Evolutionary conservation across 1,139 yeast genomes (phyloP).

Genomic region (Blastobotrys serpentis): DNA sequence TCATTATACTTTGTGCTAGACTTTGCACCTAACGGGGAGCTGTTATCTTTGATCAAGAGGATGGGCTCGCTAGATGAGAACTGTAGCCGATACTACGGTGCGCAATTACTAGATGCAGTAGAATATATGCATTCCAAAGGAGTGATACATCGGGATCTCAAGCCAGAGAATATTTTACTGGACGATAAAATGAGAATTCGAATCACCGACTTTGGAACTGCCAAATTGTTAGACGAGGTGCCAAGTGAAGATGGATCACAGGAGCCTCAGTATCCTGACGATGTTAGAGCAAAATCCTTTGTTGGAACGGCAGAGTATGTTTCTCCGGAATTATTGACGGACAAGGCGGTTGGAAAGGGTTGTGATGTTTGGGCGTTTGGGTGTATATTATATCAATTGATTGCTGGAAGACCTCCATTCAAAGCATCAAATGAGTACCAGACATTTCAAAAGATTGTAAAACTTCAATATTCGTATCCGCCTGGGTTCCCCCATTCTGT

Average conservation of each 20-base stretch:
- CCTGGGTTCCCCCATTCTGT: conserved; percentile 75
- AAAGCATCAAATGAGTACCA: conserved; percentile 93
- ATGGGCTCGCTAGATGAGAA: conserved; percentile 76
- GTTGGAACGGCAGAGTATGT: conserved; percentile 89
- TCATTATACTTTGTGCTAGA: conserved; percentile 90
- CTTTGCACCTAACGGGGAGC: conserved; percentile 90
- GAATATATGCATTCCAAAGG: conserved; percentile 80
- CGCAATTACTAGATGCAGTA: conserved; percentile 85
- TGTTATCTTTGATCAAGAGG: conserved; percentile 72
- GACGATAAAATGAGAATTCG: conserved; percentile 79
- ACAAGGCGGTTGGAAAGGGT: conserved; percentile 80
- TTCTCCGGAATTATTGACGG: conserved; percentile 85
- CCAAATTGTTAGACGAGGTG: conserved; percentile 62
- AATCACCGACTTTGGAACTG: conserved; percentile 98
- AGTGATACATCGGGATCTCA: conserved; percentile 88
- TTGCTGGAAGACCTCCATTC: conserved; percentile 94
- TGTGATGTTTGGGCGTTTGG: conserved; percentile 98
- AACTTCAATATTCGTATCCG: conserved; percentile 76
- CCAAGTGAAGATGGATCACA: conserved; percentile 40
- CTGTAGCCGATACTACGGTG: conserved; percentile 67
- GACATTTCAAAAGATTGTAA: conserved; percentile 90
- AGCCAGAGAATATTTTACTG: conserved; percentile 84
- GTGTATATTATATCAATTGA: conserved; percentile 87
- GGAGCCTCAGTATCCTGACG: conserved; percentile 41
- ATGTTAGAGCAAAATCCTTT: conserved; percentile 74